Base-by-base conservation (phyloP, 306 rosid genomes). In the Ziziphus jujuba region DNA sequence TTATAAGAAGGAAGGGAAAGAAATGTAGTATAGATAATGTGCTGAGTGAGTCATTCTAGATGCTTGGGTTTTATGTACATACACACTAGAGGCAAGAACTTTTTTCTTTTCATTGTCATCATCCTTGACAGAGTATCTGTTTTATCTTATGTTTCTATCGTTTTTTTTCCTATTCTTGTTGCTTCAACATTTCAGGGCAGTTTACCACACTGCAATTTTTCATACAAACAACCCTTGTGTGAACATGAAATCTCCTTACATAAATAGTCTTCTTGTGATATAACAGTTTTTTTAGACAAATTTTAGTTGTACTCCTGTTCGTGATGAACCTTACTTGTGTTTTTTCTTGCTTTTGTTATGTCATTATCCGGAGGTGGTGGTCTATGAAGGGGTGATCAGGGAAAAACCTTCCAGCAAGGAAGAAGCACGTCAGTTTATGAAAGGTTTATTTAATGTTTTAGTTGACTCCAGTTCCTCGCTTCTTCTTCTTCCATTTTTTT, bases 331-430 rank as follows among this genome's bases (percentile, higher is more conserved):
- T 51, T 61, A 62, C 35, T 70, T 82, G 44, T 55, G 59, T 71
- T 49, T 38, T 81, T 72, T 69, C 82, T 81, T 53, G 80, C 82
- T 56, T 69, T 66, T 77, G 71, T 57, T 81, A 19, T 83, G 59
- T 76, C 84, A 83, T 81, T 87, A 77, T 88, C 76, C 85, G 87
- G 87, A 93, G 99, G 97, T 93, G 92, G 99, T 93, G 91, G 93
- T 93, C 77, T 87, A 90, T 76, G 89, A 88, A 80, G 96, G 95
- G 63, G 78, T 65, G 67, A 61, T 93, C 72, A 88, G 99, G 85
- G 99, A 93, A 88, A 93, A 93, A 67, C 99, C 97, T 72, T 84
- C 89, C 28, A 72, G 83, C 80, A 87, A 88, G 80, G 92, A 88
- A 85, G 99, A 93, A 83, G 99, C 99, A 69, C 81, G 85, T 0